Conservation (phyloP, 441 rosid species). For the Metrosideros polymorpha region DNA sequence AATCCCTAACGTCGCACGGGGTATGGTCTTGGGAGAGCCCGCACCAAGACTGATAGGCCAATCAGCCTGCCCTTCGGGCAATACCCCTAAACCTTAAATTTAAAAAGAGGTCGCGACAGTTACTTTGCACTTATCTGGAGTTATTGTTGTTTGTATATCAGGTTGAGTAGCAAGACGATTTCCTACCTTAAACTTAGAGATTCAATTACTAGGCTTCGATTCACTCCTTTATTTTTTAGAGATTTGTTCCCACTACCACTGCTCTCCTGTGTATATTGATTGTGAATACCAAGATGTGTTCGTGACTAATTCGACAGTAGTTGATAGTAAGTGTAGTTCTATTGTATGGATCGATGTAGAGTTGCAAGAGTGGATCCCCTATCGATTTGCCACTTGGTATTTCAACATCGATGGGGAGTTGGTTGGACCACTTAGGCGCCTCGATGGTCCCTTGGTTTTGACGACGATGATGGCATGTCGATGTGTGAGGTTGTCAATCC, state of each 20-base stretch:
- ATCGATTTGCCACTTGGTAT: not conserved
- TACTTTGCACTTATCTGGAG: not conserved
- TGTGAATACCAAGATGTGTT: too few species aligned
- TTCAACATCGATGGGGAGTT: not conserved
- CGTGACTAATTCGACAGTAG: too few species aligned
- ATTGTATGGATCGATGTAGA: not conserved
- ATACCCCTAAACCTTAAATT: too few species aligned
- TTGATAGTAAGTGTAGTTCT: not conserved
- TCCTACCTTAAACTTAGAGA: too few species aligned
- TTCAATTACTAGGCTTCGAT: too few species aligned
- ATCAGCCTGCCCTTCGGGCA: too few species aligned
- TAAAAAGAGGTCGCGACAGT: too few species aligned
- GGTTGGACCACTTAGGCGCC: not conserved
- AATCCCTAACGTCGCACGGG: too few species aligned
- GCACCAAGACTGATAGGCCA: too few species aligned
- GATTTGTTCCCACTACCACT: too few species aligned
- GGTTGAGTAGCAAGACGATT: not conserved
- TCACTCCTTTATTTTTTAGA: too few species aligned
- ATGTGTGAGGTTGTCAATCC: not conserved
- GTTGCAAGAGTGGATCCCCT: not conserved
- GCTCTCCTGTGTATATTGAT: not conserved
- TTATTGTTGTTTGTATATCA: not conserved
- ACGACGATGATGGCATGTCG: not conserved
- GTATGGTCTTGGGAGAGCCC: too few species aligned
- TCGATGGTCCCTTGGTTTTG: not conserved